Evolutionary conservation across 108 stramenopile species (phyloP).

Genomic region (Skeletonema potamos): DNA sequence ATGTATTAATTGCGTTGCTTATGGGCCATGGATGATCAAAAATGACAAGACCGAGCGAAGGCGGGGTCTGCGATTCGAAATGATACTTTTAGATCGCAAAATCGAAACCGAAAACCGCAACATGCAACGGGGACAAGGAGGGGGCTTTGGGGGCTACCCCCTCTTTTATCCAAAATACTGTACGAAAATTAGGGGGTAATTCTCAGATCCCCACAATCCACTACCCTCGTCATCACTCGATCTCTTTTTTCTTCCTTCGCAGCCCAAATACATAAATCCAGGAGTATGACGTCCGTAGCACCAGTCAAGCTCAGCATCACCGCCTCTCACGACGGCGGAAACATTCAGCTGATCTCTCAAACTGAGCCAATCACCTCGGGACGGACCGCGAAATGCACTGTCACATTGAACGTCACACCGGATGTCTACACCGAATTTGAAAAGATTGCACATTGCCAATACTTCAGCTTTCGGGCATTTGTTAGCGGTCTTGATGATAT

Average conservation of each 20-base stretch:
- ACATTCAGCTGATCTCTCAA: conserved; percentile 53
- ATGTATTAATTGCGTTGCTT: neutral
- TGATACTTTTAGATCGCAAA: too few relatives aligned
- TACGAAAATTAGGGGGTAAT: too few relatives aligned
- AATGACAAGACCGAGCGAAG: neutral
- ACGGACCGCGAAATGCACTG: conserved; percentile 36
- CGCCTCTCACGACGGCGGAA: conserved; percentile 80
- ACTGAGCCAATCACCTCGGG: conserved; percentile 37
- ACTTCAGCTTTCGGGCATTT: conserved; percentile 68
- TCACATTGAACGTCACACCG: conserved; percentile 36
- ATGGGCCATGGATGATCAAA: too few relatives aligned
- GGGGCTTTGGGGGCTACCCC: too few relatives aligned
- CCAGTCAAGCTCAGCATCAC: conserved; percentile 53
- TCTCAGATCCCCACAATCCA: too few relatives aligned
- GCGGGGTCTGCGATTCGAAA: too few relatives aligned
- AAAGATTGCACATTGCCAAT: conserved; percentile 70
- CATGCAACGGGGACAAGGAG: too few relatives aligned
- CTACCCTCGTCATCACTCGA: too few relatives aligned
- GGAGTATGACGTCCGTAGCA: neutral
- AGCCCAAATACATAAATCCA: too few relatives aligned
- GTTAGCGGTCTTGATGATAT: conserved; percentile 28
- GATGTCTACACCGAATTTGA: conserved; percentile 75
- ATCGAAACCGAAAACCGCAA: too few relatives aligned
- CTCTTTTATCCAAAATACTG: too few relatives aligned
- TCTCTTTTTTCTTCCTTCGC: too few relatives aligned